These are phyloP conservation scores for Podospora comata DNA, from an alignment of 495 filamentous ascomycete genomes.

Conservation along the genomic window DNA sequence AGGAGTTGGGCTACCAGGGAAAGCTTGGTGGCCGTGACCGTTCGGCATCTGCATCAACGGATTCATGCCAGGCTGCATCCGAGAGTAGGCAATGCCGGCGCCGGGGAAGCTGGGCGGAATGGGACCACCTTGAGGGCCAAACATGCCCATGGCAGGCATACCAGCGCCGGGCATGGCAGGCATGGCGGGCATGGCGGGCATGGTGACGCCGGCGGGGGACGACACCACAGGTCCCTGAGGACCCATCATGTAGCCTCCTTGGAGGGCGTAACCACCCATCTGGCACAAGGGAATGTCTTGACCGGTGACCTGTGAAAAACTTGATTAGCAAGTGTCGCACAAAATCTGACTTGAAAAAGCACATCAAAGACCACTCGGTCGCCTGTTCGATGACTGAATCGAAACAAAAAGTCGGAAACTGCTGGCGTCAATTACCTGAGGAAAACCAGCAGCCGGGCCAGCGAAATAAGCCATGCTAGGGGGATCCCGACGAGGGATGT, in stretches of 20 bases:
- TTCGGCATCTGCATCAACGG: not conserved
- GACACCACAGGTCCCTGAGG: slow-evolving; percentile 4
- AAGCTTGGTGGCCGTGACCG: not conserved
- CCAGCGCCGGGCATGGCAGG: too few species aligned
- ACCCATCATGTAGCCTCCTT: slow-evolving; percentile 4
- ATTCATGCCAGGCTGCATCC: not conserved
- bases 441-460: not conserved
- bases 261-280: slow-evolving; percentile 10
- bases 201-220: slow-evolving; percentile 8
- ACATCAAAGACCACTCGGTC: not conserved
- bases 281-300: slow-evolving; percentile 5
- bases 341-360: not conserved
- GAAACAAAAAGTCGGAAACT: not conserved
- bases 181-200: too few species aligned
- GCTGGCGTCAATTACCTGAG: not conserved
- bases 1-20: not conserved
- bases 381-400: not conserved
- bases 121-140: not conserved
- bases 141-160: too few species aligned
- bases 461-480: not conserved
- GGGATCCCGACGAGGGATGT: slow-evolving; percentile 44
- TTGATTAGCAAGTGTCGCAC: not conserved
- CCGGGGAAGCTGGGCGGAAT: not conserved
- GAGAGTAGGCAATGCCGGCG: not conserved
- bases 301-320: not conserved